Evolutionary conservation across 768 basidiomycete species (phyloP).

Genomic region (Lentinus tigrinus): DNA sequence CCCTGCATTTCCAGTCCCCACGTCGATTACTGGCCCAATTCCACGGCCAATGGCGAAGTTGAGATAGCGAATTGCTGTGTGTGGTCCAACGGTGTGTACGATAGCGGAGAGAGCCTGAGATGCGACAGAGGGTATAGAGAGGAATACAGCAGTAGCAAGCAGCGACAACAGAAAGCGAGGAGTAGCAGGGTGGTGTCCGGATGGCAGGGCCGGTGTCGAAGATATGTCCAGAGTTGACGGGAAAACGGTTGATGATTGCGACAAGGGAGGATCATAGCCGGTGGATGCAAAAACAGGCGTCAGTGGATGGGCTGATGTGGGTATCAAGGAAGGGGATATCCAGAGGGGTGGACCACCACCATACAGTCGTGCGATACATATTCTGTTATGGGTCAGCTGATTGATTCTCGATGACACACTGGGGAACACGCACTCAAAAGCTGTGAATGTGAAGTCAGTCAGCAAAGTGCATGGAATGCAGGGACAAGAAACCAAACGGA

Average conservation of each 20-base stretch:
- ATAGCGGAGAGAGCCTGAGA: slow-evolving; percentile 73
- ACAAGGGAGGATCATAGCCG: slow-evolving; percentile 1
- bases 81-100: slow-evolving; percentile 73
- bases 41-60: slow-evolving; percentile 77
- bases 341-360: slow-evolving; percentile 79
- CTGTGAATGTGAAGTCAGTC: slow-evolving; percentile 34
- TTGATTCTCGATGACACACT: slow-evolving; percentile 3
- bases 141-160: slow-evolving; percentile 82
- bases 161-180: slow-evolving; percentile 84
- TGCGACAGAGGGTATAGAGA: slow-evolving; percentile 76
- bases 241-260: slow-evolving; percentile 24
- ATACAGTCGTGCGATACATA: slow-evolving; percentile 85
- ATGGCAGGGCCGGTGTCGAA: slow-evolving; percentile 36
- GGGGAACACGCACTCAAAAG: slow-evolving; percentile 75
- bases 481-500: not conserved
- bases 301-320: slow-evolving; percentile 67
- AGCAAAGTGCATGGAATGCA: not conserved
- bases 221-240: slow-evolving; percentile 19
- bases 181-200: slow-evolving; percentile 67
- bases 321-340: slow-evolving; percentile 61
- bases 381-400: slow-evolving; percentile 39
- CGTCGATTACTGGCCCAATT: slow-evolving; percentile 41
- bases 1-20: not conserved
- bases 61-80: slow-evolving; percentile 74
- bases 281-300: slow-evolving; percentile 56